These are phyloP conservation scores for Fomitiporia mediterranea DNA, from an alignment of 1,284 basidiomycete genomes.

Conservation along the genomic window DNA sequence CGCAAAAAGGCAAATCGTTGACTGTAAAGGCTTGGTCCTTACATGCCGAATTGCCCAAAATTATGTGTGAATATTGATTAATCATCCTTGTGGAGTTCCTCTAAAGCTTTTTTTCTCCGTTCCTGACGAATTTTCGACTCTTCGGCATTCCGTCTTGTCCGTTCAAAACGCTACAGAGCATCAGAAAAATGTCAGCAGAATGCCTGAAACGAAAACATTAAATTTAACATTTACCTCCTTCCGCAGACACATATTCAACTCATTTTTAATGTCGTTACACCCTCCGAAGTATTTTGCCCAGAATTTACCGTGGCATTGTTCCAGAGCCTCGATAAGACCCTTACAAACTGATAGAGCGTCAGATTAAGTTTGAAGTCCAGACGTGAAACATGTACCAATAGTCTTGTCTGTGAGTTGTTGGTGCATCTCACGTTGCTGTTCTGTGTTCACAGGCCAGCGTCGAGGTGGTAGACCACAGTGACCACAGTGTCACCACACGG, in stretches of 20 bases:
- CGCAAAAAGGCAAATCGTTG: not conserved
- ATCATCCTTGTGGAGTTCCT: conserved; percentile 52
- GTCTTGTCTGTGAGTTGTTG: conserved; percentile 70
- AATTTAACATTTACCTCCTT: conserved; percentile 54
- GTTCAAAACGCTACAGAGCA: conserved; percentile 62
- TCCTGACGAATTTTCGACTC: conserved; percentile 54
- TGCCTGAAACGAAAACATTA: not conserved
- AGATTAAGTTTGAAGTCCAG: conserved; percentile 6
- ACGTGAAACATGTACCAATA: conserved; percentile 39
- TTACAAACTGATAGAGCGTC: conserved; percentile 46
- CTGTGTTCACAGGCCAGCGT: conserved; percentile 2
- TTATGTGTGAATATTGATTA: conserved; percentile 12
- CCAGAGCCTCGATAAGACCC: conserved; percentile 70
- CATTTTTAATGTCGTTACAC: conserved; percentile 70
- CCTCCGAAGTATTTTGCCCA: conserved; percentile 63
- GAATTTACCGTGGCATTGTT: conserved; percentile 55
- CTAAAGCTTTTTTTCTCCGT: conserved; percentile 55
- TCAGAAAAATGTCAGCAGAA: not conserved
- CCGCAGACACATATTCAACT: conserved; percentile 70
- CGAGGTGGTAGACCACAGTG: not conserved
- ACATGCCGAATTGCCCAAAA: not conserved
- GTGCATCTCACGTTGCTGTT: conserved; percentile 46
- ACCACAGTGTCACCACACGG: not conserved
- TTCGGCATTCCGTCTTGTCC: conserved; percentile 67
- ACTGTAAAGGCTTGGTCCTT: not conserved